Percentiles rank a stretch among this genome's conserved stretches.
Evolutionary conservation across 2,329 filamentous ascomycete species (phyloP).

Genomic region (Eutypella sp.): DNA sequence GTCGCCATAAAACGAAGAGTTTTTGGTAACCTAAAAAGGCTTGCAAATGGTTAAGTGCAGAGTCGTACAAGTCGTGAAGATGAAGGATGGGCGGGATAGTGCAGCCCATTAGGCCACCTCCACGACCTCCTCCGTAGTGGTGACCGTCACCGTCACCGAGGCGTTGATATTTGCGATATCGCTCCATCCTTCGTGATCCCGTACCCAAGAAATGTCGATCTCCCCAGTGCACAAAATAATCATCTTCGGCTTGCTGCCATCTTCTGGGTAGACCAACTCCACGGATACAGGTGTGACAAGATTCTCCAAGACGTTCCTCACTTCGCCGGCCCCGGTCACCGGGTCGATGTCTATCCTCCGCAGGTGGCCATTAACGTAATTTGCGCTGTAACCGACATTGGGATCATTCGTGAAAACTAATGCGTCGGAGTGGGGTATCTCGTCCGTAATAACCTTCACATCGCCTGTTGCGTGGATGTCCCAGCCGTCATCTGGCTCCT

Average conservation of each 20-base stretch:
- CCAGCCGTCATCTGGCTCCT: constrained; percentile 9
- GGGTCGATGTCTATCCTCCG: constrained; percentile 20
- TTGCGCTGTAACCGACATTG: constrained; percentile 21
- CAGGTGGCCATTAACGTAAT: constrained; percentile 21
- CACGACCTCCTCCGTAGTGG: neutral
- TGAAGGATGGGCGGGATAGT: no score
- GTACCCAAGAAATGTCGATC: constrained; percentile 26
- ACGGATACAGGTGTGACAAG: constrained; percentile 25
- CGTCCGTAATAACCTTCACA: constrained; percentile 17
- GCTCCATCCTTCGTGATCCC: constrained; percentile 20
- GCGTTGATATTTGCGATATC: constrained; percentile 23
- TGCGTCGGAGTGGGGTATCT: constrained; percentile 25
- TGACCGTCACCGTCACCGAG: constrained; percentile 17
- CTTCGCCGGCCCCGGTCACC: constrained; percentile 12
- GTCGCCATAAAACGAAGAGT: no score
- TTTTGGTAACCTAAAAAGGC: no score
- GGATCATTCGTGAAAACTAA: constrained; percentile 18
- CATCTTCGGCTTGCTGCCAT: constrained; percentile 16
- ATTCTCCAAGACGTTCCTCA: constrained; percentile 15
- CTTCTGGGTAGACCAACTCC: constrained; percentile 12
- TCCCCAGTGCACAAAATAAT: constrained; percentile 26
- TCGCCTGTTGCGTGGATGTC: constrained; percentile 18
- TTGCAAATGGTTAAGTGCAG: no score
- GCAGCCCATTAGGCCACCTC: neutral
- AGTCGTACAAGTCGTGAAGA: neutral